Evolutionary conservation across 345 rosid genomes (phyloP), one percentile per base, ranked within the genome.

Genomic region (Dipteronia dyeriana): DNA sequence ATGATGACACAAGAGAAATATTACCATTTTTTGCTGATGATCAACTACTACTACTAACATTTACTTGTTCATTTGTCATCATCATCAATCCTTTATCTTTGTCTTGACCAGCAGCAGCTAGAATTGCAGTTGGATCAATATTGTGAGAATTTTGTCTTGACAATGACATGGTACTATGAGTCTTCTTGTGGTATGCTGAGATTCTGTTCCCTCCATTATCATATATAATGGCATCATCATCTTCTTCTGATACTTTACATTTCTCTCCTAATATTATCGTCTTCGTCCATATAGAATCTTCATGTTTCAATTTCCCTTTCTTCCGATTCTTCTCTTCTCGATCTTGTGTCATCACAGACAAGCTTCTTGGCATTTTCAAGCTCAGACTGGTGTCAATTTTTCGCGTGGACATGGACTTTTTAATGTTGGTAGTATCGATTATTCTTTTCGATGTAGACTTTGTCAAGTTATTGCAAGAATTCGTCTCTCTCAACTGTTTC

Each of bases 231-330:
- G 34, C 82, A 16, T 76, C 89, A 0, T 76, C 89, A 0, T 79
- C 88, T 1, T 82, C 90, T 25, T 82, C 87, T 2, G 87, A 84
- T 16, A 86, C 84, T 71, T 70, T 86, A 71, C 94, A 91, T 78
- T 86, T 93, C 49, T 85, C 98, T 11, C 97, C 94, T 77, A 93
- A 83, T 82, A 93, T 89, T 2, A 93, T 93, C 10, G 90, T 83
- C 75, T 87, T 88, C 38, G 26, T 88, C 87, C 92, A 83, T 7
- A 93, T 66, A 3, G 90, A 90, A 3, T 89, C 89, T 0, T 91
- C 47, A n/a, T 74, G 66, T 66, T 84, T 88, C 54, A 70, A 7
- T 39, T 79, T 89, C 70, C 70, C 84, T 66, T 75, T 81, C 83
- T 75, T 79, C 65, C 70, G 71, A 5, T 65, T 8, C 19, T 39